A percentile compares a stretch with the other conserved stretches of the same genome.
Conservation (phyloP, 2,329 filamentous ascomycete species). For the Paraconiothyrium sp. region DNA sequence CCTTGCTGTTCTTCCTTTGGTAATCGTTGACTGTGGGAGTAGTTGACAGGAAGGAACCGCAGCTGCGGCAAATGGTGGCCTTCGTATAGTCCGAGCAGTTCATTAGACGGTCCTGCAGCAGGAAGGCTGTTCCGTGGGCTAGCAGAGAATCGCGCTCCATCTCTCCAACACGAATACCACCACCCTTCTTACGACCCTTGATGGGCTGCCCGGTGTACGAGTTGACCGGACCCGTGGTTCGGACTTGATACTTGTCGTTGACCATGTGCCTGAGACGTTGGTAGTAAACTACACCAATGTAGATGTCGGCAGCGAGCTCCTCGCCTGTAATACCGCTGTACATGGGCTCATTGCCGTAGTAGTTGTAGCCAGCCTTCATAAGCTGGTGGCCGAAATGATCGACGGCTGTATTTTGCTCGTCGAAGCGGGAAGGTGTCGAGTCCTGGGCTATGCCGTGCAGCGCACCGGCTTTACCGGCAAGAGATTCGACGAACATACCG, state of each 20-base stretch:
- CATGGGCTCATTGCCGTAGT: constrained; percentile 98
- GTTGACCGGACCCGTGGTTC: constrained; percentile 93
- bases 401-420: constrained; percentile 88
- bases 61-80: constrained; percentile 87
- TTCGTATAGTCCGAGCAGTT: constrained; percentile 96
- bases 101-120: constrained; percentile 93
- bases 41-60: constrained; percentile 89
- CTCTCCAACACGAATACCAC: constrained; percentile 98
- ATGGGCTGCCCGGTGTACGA: constrained; percentile 93
- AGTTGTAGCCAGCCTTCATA: constrained; percentile 95
- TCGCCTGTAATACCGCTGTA: constrained; percentile 97
- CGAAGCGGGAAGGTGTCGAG: constrained; percentile 93
- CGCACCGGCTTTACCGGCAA: constrained; percentile 93
- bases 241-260: constrained; percentile 98
- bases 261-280: constrained; percentile 99
- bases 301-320: constrained; percentile 94
- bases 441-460: constrained; percentile 97
- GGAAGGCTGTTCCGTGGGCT: constrained; percentile 92
- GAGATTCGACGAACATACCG: constrained; percentile 97
- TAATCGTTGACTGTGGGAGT: constrained; percentile 74
- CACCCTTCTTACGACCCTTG: constrained; percentile 94
- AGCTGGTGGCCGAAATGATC: constrained; percentile 98
- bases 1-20: constrained; percentile 69
- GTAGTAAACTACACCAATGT: constrained; percentile 97
- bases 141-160: constrained; percentile 98